Evolutionary conservation across 129 eudicot genomes (phyloP).

Genomic region (Centella asiatica): DNA sequence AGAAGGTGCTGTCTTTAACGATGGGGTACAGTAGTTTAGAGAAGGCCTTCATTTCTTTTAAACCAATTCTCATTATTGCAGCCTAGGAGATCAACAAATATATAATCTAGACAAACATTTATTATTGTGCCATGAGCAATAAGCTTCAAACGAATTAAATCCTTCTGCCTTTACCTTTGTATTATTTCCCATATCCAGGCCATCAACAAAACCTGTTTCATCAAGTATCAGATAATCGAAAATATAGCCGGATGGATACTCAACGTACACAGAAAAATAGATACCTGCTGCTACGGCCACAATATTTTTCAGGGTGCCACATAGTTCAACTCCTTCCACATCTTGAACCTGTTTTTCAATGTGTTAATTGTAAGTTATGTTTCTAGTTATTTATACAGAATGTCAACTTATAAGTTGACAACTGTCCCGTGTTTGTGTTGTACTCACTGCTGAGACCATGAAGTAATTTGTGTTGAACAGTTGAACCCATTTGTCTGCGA

Average conservation of each 20-base stretch:
- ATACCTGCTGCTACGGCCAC: constrained; percentile 98
- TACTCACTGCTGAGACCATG: constrained; percentile 82
- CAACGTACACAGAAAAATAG: not conserved
- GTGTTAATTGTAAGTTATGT: too few relatives aligned
- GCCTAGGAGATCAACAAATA: constrained; percentile 43
- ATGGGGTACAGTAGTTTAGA: constrained; percentile 85
- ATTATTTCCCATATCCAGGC: constrained; percentile 93
- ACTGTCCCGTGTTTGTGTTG: not conserved
- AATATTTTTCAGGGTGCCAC: constrained; percentile 93
- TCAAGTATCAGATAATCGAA: not conserved
- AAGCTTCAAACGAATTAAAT: not conserved
- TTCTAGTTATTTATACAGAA: too few relatives aligned
- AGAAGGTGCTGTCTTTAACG: constrained; percentile 80
- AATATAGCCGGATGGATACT: not conserved
- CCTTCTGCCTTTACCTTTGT: constrained; percentile 59
- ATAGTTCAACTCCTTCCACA: constrained; percentile 97
- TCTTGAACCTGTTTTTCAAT: constrained; percentile 68
- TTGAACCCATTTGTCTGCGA: constrained; percentile 81
- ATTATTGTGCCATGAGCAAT: not conserved
- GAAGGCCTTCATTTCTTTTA: constrained; percentile 92
- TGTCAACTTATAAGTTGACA: not conserved
- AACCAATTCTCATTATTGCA: constrained; percentile 98
- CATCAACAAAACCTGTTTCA: constrained; percentile 83
- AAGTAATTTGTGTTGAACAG: constrained; percentile 81
- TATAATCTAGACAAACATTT: not conserved